Evolutionary conservation across 257 asterid species (phyloP).

Genomic region (Gentiana straminea): DNA sequence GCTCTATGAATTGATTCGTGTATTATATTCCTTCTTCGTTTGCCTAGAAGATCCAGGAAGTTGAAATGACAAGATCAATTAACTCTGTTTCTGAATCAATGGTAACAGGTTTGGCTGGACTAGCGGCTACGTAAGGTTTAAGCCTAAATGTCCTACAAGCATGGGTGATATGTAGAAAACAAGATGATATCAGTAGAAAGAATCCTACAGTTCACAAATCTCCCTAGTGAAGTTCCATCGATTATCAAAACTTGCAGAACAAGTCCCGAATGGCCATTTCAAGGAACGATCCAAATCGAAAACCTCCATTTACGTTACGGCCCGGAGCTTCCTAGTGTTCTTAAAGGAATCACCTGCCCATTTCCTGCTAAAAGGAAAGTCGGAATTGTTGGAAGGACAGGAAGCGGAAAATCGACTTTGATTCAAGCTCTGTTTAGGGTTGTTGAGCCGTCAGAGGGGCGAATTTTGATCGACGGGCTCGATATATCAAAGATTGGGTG

Average conservation of each 20-base stretch:
- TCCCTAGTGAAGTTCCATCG: conserved; percentile 65
- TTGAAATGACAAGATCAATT: neutral
- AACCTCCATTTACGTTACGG: conserved; percentile 8
- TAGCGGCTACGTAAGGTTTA: conserved; percentile 81
- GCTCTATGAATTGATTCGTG: neutral
- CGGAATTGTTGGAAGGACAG: conserved; percentile 20
- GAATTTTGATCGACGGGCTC: conserved; percentile 2
- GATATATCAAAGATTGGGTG: conserved; percentile 59
- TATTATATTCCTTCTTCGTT: neutral
- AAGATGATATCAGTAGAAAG: conserved; percentile 80
- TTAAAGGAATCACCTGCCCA: conserved; percentile 61
- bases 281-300: conserved; percentile 50
- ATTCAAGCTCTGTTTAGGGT: conserved; percentile 82
- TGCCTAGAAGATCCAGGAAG: neutral
- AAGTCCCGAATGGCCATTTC: conserved; percentile 45
- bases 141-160: conserved; percentile 72
- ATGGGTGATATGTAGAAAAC: conserved; percentile 84
- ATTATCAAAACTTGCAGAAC: conserved; percentile 45
- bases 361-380: conserved; percentile 53
- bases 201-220: conserved; percentile 52
- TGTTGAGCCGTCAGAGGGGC: conserved; percentile 60
- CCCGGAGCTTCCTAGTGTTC: conserved; percentile 57
- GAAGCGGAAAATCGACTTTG: conserved; percentile 80
- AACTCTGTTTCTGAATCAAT: neutral
- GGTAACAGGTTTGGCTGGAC: conserved; percentile 68